These are phyloP conservation scores for Aspergillus viridinutans DNA, from an alignment of 2,329 filamentous ascomycete species.

Conservation along the genomic window DNA sequence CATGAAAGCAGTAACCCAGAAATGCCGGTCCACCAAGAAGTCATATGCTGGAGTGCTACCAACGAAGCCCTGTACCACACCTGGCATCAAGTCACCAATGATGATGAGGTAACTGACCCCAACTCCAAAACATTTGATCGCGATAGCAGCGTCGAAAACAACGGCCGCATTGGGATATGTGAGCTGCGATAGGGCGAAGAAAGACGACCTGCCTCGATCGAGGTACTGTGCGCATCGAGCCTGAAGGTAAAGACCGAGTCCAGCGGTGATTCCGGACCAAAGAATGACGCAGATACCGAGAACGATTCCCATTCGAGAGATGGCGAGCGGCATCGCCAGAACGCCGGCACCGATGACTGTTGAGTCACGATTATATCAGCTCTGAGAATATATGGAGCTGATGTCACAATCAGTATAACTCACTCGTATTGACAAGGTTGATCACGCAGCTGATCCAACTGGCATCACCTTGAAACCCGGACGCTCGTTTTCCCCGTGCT, in stretches of 20 bases:
- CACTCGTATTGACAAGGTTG: conserved; percentile 94
- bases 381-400: neutral
- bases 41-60: conserved; percentile 58
- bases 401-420: conserved; percentile 14
- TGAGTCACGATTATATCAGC: conserved; percentile 8
- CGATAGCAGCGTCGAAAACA: conserved; percentile 91
- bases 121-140: conserved; percentile 96
- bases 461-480: conserved; percentile 67
- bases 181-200: conserved; percentile 94
- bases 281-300: conserved; percentile 79
- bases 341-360: conserved; percentile 89
- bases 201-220: conserved; percentile 81
- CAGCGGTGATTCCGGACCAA: conserved; percentile 85
- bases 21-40: conserved; percentile 83
- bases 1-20: conserved; percentile 99
- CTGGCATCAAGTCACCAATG: conserved; percentile 97
- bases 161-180: conserved; percentile 96
- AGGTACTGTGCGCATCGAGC: conserved; percentile 89
- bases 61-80: conserved; percentile 78
- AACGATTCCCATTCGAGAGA: conserved; percentile 92
- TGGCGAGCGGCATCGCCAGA: conserved; percentile 89
- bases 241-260: conserved; percentile 93
- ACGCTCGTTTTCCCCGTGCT: conserved; percentile 63
- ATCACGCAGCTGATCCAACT: conserved; percentile 87
- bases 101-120: conserved; percentile 98